Evolutionary conservation across 164 flowering plant species (phyloP), one percentile per base, ranked within the genome.

Genomic region (Cinnamomum chago): DNA sequence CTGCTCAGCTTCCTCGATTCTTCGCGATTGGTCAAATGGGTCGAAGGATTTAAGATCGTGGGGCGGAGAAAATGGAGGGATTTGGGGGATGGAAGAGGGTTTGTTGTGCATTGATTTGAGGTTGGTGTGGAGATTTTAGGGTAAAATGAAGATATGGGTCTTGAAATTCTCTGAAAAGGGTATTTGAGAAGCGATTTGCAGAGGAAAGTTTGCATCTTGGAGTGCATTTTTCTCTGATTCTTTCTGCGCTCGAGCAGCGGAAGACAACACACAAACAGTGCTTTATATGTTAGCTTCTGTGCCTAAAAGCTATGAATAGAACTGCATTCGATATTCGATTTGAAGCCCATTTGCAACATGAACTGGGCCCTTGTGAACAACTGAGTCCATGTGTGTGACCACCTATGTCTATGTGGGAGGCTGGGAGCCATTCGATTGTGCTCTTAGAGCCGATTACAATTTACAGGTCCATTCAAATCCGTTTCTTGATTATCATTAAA

Each of bases 161-260:
- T 75, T 72, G 83, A 67, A 73, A 76, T 66, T 18, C 66, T 76
- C 35, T 50, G 70, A 78, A 76, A 74, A 73, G 78, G 81, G 82
- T 74, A 25, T 22, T 66, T 70, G 58, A 22, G 71, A n/a, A 87
- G 27, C 50, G 76, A 67, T 77, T 71, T 82, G 69, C 30, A 73
- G 72, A 88, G 78, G 12, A 77, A 66, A 68, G 73, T 51, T 55
- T 71, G 79, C 20, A 83, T 74, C 18, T 78, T 69, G 14, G 33
- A 84, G 58, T 72, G 76, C 91, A 87, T 88, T 30, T 67, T 67
- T 17, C 47, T 25, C 10, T 9, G 47, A 40, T 14, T 55, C 18
- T 55, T 55, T 55, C 60, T 55, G 0, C 20, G 5, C n/a, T 0
- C 2, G 58, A 52, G 27, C 1, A 25, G 5, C 60, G n/a, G 35